A percentile compares a stretch with the other conserved stretches of the same genome.
Evolutionary conservation across 1,284 basidiomycete genomes (phyloP).

Genomic region (Ustilago tritici): DNA sequence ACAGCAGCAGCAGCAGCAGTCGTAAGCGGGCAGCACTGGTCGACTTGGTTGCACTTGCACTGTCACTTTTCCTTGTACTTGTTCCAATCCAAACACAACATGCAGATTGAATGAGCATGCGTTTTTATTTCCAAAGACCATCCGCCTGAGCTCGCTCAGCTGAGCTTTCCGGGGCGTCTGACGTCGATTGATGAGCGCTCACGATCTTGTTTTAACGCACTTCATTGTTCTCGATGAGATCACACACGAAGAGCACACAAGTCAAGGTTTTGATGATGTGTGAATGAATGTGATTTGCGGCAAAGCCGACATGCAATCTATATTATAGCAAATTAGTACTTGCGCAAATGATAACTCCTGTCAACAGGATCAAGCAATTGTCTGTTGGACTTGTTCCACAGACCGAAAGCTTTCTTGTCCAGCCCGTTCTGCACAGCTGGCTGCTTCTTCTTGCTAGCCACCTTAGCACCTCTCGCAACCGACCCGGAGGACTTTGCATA

Average conservation of each 20-base stretch:
- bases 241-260: not conserved
- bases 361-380: constrained; percentile 13
- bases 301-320: too few relatives aligned
- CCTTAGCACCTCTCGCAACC: not conserved
- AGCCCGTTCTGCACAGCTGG: not conserved
- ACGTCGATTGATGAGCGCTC: not conserved
- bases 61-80: constrained; percentile 5
- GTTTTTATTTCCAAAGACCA: not conserved
- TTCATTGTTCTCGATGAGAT: not conserved
- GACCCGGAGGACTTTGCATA: constrained; percentile 14
- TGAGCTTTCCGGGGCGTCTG: not conserved
- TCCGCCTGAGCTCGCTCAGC: not conserved
- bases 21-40: constrained; percentile 3
- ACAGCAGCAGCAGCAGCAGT: constrained; percentile 2
- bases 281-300: not conserved
- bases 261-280: not conserved
- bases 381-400: not conserved
- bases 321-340: not conserved
- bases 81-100: not conserved
- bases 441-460: constrained; percentile 2
- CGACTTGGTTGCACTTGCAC: constrained; percentile 2
- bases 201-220: too few relatives aligned
- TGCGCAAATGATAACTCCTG: constrained; percentile 27
- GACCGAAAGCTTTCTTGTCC: not conserved
- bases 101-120: constrained; percentile 4